Conservation (phyloP, 2,329 filamentous ascomycete species). For the Fusarium nematophilum region DNA sequence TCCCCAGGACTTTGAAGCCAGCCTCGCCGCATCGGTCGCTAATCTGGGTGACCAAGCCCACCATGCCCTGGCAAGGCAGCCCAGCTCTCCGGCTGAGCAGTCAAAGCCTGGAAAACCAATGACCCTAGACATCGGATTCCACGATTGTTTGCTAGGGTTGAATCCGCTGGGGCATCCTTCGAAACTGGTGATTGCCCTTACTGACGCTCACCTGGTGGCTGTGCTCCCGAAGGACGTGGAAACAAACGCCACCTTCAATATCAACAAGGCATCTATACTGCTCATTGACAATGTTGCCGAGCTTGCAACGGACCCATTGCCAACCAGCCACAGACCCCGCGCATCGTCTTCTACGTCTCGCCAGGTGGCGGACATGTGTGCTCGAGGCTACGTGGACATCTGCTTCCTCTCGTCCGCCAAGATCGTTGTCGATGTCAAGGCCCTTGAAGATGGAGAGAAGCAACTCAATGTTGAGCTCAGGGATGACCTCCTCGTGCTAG, state of each 20-base stretch:
- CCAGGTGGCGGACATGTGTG: constrained; percentile 68
- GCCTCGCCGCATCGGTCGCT: constrained; percentile 82
- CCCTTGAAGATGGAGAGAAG: constrained; percentile 66
- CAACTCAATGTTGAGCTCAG: constrained; percentile 82
- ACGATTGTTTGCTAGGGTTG: constrained; percentile 84
- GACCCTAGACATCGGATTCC: constrained; percentile 78
- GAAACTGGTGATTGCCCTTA: constrained; percentile 82
- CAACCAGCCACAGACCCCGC: constrained; percentile 38
- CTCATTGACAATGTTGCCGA: constrained; percentile 78
- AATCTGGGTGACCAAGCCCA: constrained; percentile 76
- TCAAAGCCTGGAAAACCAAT: constrained; percentile 64
- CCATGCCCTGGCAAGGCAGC: constrained; percentile 53
- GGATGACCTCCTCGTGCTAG: constrained; percentile 88
- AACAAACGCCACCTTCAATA: constrained; percentile 71
- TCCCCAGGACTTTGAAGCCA: constrained; percentile 78
- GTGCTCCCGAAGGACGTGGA: constrained; percentile 73
- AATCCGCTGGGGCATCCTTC: constrained; percentile 82
- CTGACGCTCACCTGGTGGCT: constrained; percentile 79
- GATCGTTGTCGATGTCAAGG: constrained; percentile 70
- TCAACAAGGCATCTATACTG: constrained; percentile 85
- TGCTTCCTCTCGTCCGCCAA: constrained; percentile 88
- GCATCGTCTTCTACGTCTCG: constrained; percentile 54
- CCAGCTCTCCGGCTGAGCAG: constrained; percentile 40
- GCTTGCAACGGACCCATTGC: constrained; percentile 19
- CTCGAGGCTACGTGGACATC: constrained; percentile 84